Evolutionary conservation across 1,284 basidiomycete genomes (phyloP).

Genomic region (Boletus holoroseus): DNA sequence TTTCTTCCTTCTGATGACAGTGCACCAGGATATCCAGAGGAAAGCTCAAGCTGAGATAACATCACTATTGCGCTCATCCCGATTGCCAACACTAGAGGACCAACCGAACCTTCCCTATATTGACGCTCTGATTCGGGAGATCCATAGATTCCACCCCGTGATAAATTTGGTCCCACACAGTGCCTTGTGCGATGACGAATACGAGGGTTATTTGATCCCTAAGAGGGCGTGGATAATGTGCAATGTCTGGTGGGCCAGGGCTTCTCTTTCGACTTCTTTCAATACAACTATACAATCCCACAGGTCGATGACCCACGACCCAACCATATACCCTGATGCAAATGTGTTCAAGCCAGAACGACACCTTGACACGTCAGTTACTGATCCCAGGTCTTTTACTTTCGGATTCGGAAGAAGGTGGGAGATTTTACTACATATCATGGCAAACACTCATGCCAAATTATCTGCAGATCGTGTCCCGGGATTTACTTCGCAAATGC

Average conservation of each 20-base stretch:
- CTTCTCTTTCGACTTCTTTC: not conserved
- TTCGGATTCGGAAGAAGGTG: constrained; percentile 39
- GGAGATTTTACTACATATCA: not conserved
- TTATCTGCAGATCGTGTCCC: constrained; percentile 28
- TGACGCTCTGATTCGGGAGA: constrained; percentile 22
- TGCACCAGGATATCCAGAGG: constrained; percentile 11
- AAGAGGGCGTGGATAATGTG: constrained; percentile 11
- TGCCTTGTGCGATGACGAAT: constrained; percentile 15
- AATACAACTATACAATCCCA: not conserved
- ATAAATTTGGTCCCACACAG: constrained; percentile 16
- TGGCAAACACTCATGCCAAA: not conserved
- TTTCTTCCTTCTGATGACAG: constrained; percentile 28
- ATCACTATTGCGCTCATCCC: constrained; percentile 10
- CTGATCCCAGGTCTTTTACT: constrained; percentile 21
- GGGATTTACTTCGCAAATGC: constrained; percentile 37
- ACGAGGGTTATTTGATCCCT: constrained; percentile 11
- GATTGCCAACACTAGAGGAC: constrained; percentile 24
- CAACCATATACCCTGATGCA: constrained; percentile 10
- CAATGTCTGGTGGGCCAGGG: constrained; percentile 6
- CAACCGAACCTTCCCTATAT: constrained; percentile 22
- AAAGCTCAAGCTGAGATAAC: constrained; percentile 16
- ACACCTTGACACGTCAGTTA: constrained; percentile 7
- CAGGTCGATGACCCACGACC: constrained; percentile 16
- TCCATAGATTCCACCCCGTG: constrained; percentile 16
- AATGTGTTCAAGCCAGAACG: constrained; percentile 17